phyloP scores from a whole-genome alignment of 2,329 filamentous ascomycete genomes.

The Verticillium klebahnii region DNA sequence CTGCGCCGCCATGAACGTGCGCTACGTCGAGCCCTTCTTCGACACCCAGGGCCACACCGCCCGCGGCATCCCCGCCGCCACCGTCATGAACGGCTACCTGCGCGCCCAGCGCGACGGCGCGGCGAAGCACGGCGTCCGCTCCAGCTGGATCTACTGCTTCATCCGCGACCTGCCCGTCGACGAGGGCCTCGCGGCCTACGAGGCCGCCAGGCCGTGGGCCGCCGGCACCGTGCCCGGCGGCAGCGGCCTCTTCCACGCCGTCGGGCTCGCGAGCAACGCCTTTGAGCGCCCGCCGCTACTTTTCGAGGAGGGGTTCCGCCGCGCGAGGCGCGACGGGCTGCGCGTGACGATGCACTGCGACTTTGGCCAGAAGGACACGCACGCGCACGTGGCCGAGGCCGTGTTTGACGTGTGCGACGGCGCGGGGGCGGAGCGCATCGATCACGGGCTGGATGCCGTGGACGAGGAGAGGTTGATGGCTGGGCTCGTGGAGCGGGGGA shows the following conservation, averaged over 20 bases:
- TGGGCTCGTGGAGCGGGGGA: constrained; percentile 51
- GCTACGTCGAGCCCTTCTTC: constrained; percentile 78
- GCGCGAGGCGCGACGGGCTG: constrained; percentile 33
- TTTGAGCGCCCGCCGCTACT: constrained; percentile 37
- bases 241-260: constrained; percentile 36
- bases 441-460: constrained; percentile 66
- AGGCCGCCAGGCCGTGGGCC: constrained; percentile 32
- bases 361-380: constrained; percentile 42
- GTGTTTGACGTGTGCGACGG: constrained; percentile 24
- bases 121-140: constrained; percentile 20
- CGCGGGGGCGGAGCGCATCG: constrained; percentile 57
- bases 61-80: constrained; percentile 58
- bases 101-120: constrained; percentile 24
- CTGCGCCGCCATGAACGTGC: constrained; percentile 59
- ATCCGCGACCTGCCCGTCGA: constrained; percentile 32
- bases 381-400: constrained; percentile 35
- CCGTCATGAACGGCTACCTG: constrained; percentile 55
- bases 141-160: constrained; percentile 37
- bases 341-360: constrained; percentile 46
- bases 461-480: constrained; percentile 56
- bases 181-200: constrained; percentile 32
- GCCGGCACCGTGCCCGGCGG: constrained; percentile 16
- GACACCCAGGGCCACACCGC: constrained; percentile 71
- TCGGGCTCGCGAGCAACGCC: constrained; percentile 43
- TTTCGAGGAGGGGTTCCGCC: constrained; percentile 34